phyloP scores from a whole-genome alignment of 768 basidiomycete species.

The Xerocomellus amylosporus region DNA sequence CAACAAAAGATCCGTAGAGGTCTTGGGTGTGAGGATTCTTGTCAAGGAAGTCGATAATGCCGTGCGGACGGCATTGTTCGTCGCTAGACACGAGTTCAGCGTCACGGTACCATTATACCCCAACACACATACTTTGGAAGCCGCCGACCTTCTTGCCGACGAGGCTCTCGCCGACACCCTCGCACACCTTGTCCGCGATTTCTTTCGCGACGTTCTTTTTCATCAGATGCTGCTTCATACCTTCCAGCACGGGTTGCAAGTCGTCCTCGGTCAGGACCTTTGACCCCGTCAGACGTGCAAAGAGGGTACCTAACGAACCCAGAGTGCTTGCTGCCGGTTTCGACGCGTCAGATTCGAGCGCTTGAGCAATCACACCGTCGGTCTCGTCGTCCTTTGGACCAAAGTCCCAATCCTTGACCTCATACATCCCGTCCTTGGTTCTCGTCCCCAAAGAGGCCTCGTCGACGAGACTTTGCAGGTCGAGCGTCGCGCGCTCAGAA shows the following conservation, averaged over 20 bases:
- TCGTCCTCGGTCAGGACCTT: constrained; percentile 82
- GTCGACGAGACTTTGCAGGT: constrained; percentile 65
- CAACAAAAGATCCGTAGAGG: constrained; percentile 92
- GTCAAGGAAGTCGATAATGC: constrained; percentile 88
- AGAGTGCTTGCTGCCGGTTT: constrained; percentile 44
- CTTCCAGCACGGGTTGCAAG: constrained; percentile 81
- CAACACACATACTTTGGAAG: constrained; percentile 67
- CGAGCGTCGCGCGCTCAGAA: constrained; percentile 35
- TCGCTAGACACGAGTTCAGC: constrained; percentile 47
- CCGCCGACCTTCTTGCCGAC: constrained; percentile 90
- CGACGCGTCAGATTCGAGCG: constrained; percentile 46
- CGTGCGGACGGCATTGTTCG: constrained; percentile 76
- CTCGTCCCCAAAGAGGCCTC: constrained; percentile 73
- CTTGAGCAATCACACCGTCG: constrained; percentile 56
- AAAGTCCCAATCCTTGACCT: constrained; percentile 86
- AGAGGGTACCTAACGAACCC: constrained; percentile 71
- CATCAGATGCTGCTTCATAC: constrained; percentile 98
- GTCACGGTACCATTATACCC: neutral
- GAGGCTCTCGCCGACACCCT: constrained; percentile 86
- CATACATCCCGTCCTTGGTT: constrained; percentile 69
- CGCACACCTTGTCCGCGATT: constrained; percentile 92
- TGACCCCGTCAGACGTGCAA: constrained; percentile 81
- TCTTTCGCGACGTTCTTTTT: constrained; percentile 97
- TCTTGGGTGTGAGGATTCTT: constrained; percentile 92
- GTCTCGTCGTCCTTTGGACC: constrained; percentile 40